Evolutionary conservation across 441 rosid species (phyloP), one percentile per base, ranked within the genome.

Genomic region (Kokia cookei): DNA sequence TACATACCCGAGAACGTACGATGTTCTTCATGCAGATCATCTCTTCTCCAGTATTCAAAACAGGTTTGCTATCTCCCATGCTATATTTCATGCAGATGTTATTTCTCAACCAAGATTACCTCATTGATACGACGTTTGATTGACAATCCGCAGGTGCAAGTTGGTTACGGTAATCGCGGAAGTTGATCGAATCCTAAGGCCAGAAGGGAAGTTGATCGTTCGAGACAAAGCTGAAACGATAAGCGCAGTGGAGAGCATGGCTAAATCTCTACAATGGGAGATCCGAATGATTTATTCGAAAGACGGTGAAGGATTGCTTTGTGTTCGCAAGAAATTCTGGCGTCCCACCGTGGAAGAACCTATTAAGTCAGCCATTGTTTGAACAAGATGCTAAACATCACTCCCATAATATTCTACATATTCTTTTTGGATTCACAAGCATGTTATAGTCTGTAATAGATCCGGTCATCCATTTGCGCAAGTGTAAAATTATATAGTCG

Each of bases 1-100:
- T 69, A 88, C 89, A 32, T 90, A 90, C 45, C 92, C 92, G 1
- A 78, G 94, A 67, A 85, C 89, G 32, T 90, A 86, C n/a, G 92
- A 90, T 80, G 79, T 88, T 75, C 90, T 90, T 51, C 94, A 90
- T 68, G 92, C 92, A 3, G 87, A 86, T 85, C 83, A 83, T 61
- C 74, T 88, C 71, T 81, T 90, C 72, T 86, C 92, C 10, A 83
- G 80, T 73, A 69, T 86, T 11, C 77, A 78, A 74, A 82, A 79
- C 80, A 88, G 86, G 86, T 84, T 69, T 68, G 57, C 64, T 51
- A 37, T 54, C 32, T 43, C 58, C 53, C 32, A 2, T 50, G 13
- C 65, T 65, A 54, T 29, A n/a, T 10, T 60, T 54, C 65, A 29
- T 11, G 35, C 27, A 26, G 26, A 7, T 76, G n/a, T 45, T 48